Evolutionary conservation across 1,284 basidiomycete species (phyloP).

Genomic region (Heterobasidion annosum): DNA sequence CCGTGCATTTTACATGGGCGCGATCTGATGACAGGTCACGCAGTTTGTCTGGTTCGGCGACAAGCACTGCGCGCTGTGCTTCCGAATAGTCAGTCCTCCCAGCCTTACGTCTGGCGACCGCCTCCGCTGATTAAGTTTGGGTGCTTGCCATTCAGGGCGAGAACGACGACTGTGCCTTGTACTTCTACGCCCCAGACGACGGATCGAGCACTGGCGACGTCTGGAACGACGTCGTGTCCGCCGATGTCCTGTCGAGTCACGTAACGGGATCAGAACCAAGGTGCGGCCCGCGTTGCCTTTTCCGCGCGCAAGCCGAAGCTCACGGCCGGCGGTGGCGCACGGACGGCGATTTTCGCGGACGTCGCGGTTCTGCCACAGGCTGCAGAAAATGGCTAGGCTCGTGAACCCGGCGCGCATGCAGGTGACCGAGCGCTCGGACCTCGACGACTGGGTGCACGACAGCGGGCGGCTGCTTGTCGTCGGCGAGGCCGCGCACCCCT

Average conservation of each 20-base stretch:
- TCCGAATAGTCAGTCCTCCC: slow-evolving; percentile 22
- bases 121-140: background rate
- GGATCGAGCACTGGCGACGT: slow-evolving; percentile 8
- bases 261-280: slow-evolving; percentile 23
- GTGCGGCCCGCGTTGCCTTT: slow-evolving; percentile 15
- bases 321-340: background rate
- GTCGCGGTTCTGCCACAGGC: slow-evolving; percentile 20
- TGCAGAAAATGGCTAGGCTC: slow-evolving; percentile 31
- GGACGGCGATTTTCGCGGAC: background rate
- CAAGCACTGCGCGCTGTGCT: slow-evolving; percentile 14
- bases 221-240: slow-evolving; percentile 12
- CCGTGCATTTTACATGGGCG: background rate
- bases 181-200: slow-evolving; percentile 14
- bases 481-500: slow-evolving; percentile 26
- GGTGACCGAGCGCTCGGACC: slow-evolving; percentile 23
- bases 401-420: slow-evolving; percentile 25
- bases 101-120: background rate
- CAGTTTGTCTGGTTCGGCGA: slow-evolving; percentile 13
- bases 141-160: slow-evolving; percentile 14
- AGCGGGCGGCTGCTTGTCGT: slow-evolving; percentile 33
- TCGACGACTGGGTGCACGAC: slow-evolving; percentile 50
- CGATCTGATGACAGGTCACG: slow-evolving; percentile 1
- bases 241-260: slow-evolving; percentile 8
- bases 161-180: slow-evolving; percentile 19
- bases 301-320: background rate